Base-by-base conservation (phyloP, 768 basidiomycete species). In the Mycena sanguinolenta region DNA sequence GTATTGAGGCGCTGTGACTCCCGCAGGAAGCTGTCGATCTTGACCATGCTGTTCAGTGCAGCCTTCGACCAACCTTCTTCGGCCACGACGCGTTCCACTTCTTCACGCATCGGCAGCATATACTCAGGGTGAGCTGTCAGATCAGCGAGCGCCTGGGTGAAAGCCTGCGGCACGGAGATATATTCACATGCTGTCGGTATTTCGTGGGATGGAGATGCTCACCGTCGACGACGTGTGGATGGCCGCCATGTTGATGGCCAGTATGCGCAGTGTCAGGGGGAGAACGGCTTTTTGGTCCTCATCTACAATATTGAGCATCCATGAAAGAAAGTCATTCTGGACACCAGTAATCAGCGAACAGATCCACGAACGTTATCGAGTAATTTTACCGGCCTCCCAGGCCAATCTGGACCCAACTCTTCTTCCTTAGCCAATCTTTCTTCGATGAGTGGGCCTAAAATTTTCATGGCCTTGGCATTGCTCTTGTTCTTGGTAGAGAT, bases 31-130 rank as follows among this genome's bases (percentile, higher is more conserved):
- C n/a, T n/a, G n/a, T n/a, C n/a, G n/a, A n/a, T n/a, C n/a, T n/a
- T n/a, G n/a, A n/a, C n/a, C n/a, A n/a, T n/a, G n/a, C n/a, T n/a
- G n/a, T n/a, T n/a, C n/a, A n/a, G n/a, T n/a, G n/a, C n/a, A n/a
- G n/a, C n/a, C n/a, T n/a, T n/a, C n/a, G n/a, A n/a, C n/a, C n/a
- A n/a, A n/a, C 82, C 82, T 4, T 83, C 69, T 36, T 88, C 88
- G 54, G 82, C 84, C n/a, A 89, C 58, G 72, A 89, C 87, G 69
- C 87, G 88, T 69, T 89, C 88, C 4, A 86, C 59, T 70, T 88
- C 86, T 39, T 82, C 80, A 23, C 83, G 76, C 55, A 88, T 75
- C 4, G 82, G 79, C 38, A 81, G 63, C 5, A 83, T 52, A 68
- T 84, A 84, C 46, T 79, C 73, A 49, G 74, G 79, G 63, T 65